Evolutionary conservation across 148 eudicot species (phyloP), one percentile per base, ranked within the genome.

Genomic region (Limonium bicolor): DNA sequence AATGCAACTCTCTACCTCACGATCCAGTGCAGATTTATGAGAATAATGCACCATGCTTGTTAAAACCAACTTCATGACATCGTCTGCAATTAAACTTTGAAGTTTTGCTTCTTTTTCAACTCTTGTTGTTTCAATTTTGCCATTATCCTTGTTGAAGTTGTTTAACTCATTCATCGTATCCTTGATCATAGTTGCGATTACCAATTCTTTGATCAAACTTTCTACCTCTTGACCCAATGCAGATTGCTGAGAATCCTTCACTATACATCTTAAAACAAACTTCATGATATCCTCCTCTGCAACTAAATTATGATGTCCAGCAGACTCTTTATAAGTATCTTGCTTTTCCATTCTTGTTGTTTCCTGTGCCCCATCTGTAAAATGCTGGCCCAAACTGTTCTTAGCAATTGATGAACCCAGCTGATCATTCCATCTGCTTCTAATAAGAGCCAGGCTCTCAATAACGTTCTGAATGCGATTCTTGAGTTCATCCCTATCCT

Each of bases 371-470:
- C 40, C 51, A 48, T 66, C 23, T 63, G n/a, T n/a, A n/a, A n/a
- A n/a, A n/a, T 65, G 19, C 35, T 48, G 24, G n/a, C 32, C 19
- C 37, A 20, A 32, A 30, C 17, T 48, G 17, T 48, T 32, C 17
- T 48, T 27, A 28, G 12, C 51, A 26, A 44, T 23, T 13, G 27
- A 20, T 7, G 7, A 38, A 38, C 21, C 55, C 19, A 54, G 8
- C 35, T 54, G 49, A 3, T 20, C 46, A 24, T 63, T 61, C 73
- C 73, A 62, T 60, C 57, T 34, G 16, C 49, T 52, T 60, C 29
- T 49, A 16, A 71, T 24, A 51, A 51, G 51, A 17, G 69, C 73
- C 40, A 77, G 38, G 30, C 54, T 72, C 13, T 40, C 27, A 7
- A 66, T 44, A 6, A 62, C 46, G 12, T 64, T 51, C 8, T 57